Percentiles rank a stretch among this genome's conserved stretches.
Evolutionary conservation across 257 asterid species (phyloP).

Genomic region (Nemophila menziesii): DNA sequence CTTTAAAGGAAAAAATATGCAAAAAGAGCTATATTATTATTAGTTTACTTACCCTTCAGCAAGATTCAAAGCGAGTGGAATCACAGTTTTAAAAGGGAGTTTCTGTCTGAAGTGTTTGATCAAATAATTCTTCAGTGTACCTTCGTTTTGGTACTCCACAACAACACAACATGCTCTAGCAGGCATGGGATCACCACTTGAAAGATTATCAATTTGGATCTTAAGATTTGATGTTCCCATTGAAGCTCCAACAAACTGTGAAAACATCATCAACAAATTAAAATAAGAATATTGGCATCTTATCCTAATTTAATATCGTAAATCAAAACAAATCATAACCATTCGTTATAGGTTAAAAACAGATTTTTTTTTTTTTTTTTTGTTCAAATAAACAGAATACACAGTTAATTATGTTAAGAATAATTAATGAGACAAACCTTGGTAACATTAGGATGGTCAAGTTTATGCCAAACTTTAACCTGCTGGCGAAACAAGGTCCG

Average conservation of each 20-base stretch:
- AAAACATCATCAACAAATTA: too few species aligned
- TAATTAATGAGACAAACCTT: constrained; percentile 24
- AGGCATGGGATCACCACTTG: constrained; percentile 26
- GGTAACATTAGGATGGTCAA: constrained; percentile 57
- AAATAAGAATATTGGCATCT: too few species aligned
- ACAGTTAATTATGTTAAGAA: neutral
- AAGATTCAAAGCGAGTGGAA: constrained; percentile 48
- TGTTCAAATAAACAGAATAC: too few species aligned
- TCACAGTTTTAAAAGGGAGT: constrained; percentile 35
- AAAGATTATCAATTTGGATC: constrained; percentile 28
- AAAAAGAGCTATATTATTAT: too few species aligned
- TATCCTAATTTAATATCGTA: neutral
- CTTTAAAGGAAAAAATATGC: neutral
- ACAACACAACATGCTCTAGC: constrained; percentile 56
- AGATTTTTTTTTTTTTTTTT: too few species aligned
- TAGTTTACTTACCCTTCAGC: constrained; percentile 45
- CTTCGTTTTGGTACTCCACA: constrained; percentile 48
- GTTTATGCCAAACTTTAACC: constrained; percentile 67
- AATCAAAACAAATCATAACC: neutral
- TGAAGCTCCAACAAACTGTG: constrained; percentile 50
- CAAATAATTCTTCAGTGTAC: constrained; percentile 38
- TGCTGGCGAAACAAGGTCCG: constrained; percentile 45
- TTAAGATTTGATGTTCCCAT: constrained; percentile 47
- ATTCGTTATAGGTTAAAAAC: neutral
- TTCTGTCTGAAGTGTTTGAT: constrained; percentile 29